Base-by-base conservation (phyloP, 768 basidiomycete genomes). In the Tricholomella constricta region DNA sequence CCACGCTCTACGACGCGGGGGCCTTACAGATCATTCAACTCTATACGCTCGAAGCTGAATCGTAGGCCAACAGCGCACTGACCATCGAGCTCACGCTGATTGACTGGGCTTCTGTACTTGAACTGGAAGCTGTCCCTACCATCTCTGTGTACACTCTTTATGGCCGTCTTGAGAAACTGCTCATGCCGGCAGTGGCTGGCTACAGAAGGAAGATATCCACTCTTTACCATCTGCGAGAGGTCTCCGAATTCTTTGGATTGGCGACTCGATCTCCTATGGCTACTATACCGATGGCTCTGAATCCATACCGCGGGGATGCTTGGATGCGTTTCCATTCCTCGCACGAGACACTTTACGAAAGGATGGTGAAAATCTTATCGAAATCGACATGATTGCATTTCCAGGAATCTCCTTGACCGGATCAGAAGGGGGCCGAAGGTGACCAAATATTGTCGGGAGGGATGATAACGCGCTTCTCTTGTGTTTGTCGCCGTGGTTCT, bases 281-380 rank as follows among this genome's bases (percentile, higher is more conserved):
- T n/a, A n/a, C n/a, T 55, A 46, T 26, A 51, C 31, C 27, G 45
- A 51, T 37, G 54, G 49, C 20, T 55, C 44, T 10, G 25, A 6
- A 10, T 19, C 32, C n/a, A 36, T 55, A 8, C 38, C 54, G n/a
- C 42, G 49, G 23, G 54, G 49, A 6, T 55, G 54, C 45, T 29
- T 55, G 45, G 49, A 51, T 6, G 45, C 45, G 20, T 55, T 55
- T 37, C 54, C 48, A 20, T 55, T 51, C 32, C 14, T 55, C 20
- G 32, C 38, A 3, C 46, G 49, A 47, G 54, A 55, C 26, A 12
- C 36, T 25, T n/a, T 55, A 41, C 48, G 49, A 34, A 55, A 47
- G 26, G 25, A 46, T 17, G 6, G 17, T 10, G 49, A 32, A n/a
- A 20, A 41, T 4, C 40, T 22, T 17, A 51, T 55, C n/a, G 48